Base-by-base conservation (phyloP, 306 rosid genomes). In the Carpinus fangiana region DNA sequence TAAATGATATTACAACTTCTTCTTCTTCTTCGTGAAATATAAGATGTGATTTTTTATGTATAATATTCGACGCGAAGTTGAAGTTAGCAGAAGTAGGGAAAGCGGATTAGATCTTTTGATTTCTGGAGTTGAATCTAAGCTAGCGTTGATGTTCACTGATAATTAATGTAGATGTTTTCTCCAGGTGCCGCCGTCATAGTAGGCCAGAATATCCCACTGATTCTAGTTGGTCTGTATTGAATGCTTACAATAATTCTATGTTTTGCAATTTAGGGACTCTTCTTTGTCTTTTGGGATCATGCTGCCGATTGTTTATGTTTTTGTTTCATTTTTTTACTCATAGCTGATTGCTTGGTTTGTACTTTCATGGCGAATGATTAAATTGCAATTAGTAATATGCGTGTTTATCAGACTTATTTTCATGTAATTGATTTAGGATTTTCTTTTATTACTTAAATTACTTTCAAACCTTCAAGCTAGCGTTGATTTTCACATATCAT, bases 251-350 rank as follows among this genome's bases (percentile, higher is more conserved):
- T 60, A 18, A 67, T 26, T 76, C 45, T 46, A 18, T 53, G 8
- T 73, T 57, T 80, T 68, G 50, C 12, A 65, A n/a, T 41, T 62
- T n/a, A 52, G 54, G 51, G 14, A 28, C 12, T 36, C 11, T 59
- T 81, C 73, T 70, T 54, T 50, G 80, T 46, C 41, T 50, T 81
- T 26, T 69, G 41, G 31, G 34, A 78, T 48, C 64, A 31, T 69
- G 75, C 23, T 46, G 47, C 36, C 6, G 23, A 12, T 50, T 36
- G 47, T 57, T 41, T 73, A 1, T 78, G 43, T 67, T 28, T 23
- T 10, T 7, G 16, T 9, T 79, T 50, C 56, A 67, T 57, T 56
- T 50, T 18, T 3, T n/a, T 45, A 68, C 34, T 17, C 53, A 20
- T 38, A 38, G 23, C 31, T 34, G 20, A 62, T 66, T 20, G 16